Percentiles rank a stretch among this genome's conserved stretches.
Conservation (phyloP, 129 eudicot species). For the Lactuca saligna region DNA sequence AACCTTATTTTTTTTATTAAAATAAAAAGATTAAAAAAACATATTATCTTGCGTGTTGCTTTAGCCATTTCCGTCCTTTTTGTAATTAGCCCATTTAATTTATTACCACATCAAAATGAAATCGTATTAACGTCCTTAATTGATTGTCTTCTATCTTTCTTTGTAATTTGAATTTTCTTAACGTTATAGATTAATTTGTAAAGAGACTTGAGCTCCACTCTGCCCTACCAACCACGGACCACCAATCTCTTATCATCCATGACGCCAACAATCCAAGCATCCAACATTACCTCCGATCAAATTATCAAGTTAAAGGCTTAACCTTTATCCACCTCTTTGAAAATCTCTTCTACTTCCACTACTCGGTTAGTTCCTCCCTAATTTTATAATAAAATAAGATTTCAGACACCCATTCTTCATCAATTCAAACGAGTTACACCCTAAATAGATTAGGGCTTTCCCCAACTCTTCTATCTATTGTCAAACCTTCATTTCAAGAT, state of each 20-base stretch:
- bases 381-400: not conserved
- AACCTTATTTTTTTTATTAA: no score
- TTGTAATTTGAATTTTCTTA: slow-evolving; percentile 5
- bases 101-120: not conserved
- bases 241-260: slow-evolving; percentile 21
- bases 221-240: slow-evolving; percentile 25
- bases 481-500: slow-evolving; percentile 20
- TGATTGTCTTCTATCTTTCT: not conserved
- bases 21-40: no score
- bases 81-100: no score
- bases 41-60: no score
- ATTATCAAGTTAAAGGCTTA: slow-evolving; percentile 17
- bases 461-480: slow-evolving; percentile 7
- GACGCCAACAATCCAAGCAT: slow-evolving; percentile 14
- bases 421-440: slow-evolving; percentile 23
- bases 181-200: slow-evolving; percentile 11
- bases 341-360: not conserved
- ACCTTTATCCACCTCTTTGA: not conserved
- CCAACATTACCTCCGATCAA: not conserved
- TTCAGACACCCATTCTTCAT: slow-evolving; percentile 1
- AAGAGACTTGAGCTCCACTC: slow-evolving; percentile 14
- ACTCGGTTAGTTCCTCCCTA: slow-evolving; percentile 13
- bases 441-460: slow-evolving; percentile 12
- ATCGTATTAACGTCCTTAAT: not conserved
- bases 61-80: no score